Evolutionary conservation across 768 basidiomycete species (phyloP).

Genomic region (Suillus cothurnatus): DNA sequence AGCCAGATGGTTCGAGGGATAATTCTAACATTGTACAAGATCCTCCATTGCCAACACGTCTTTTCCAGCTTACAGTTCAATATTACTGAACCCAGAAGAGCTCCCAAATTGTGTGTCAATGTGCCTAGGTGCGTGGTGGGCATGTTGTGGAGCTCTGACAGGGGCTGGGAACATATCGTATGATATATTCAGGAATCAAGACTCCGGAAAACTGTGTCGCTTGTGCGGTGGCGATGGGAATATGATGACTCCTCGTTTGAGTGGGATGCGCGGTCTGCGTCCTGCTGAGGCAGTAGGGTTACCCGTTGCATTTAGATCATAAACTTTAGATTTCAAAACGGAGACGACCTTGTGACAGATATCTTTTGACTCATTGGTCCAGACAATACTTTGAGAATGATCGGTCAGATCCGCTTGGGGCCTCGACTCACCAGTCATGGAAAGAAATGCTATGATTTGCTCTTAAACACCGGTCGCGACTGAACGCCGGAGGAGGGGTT

Average conservation of each 20-base stretch:
- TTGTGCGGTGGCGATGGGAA: background rate
- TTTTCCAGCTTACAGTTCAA: background rate
- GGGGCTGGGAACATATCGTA: slow-evolving; percentile 1
- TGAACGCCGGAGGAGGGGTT: background rate
- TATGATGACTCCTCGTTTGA: slow-evolving; percentile 1
- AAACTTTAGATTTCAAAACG: background rate
- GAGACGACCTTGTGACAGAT: background rate
- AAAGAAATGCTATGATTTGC: background rate
- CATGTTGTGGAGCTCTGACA: slow-evolving; percentile 5
- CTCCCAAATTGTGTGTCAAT: background rate
- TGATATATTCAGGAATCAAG: background rate
- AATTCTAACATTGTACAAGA: background rate
- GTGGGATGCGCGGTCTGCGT: background rate
- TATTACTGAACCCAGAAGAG: background rate
- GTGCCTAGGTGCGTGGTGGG: background rate
- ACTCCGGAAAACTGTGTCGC: background rate
- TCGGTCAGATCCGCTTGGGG: too few species aligned
- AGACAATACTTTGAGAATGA: background rate
- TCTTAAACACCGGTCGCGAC: background rate
- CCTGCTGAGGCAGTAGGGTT: background rate
- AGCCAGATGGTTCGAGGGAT: background rate
- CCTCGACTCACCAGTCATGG: background rate
- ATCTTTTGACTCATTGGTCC: background rate
- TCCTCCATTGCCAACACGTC: background rate
- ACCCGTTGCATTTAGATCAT: background rate